Percentiles rank a stretch among this genome's conserved stretches.
Evolutionary conservation across 2,329 filamentous ascomycete species (phyloP).

Genomic region (Cadophora sp.): DNA sequence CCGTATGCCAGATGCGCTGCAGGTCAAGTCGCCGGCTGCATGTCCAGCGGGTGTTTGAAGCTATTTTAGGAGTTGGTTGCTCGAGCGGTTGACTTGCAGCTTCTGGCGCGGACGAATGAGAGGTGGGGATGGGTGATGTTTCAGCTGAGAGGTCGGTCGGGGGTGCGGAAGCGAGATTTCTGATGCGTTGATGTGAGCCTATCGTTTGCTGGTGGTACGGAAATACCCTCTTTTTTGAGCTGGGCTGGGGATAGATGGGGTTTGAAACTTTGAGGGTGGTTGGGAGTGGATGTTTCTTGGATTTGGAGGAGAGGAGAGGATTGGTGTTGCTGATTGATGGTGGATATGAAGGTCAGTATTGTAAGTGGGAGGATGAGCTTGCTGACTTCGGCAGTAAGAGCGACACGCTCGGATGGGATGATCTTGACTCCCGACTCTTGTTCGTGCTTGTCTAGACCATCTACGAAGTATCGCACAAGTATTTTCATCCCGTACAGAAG

Average conservation of each 20-base stretch:
- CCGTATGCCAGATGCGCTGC: conserved; percentile 1
- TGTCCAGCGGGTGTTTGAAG: conserved; percentile 17
- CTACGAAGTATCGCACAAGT: neutral
- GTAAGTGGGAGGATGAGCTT: neutral
- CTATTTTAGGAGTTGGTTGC: conserved; percentile 13
- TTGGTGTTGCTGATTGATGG: neutral
- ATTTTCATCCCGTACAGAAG: neutral
- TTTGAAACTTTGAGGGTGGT: neutral
- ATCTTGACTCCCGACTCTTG: neutral
- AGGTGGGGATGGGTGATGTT: neutral
- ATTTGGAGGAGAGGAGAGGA: neutral
- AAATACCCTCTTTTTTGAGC: conserved; percentile 3
- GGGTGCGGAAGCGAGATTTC: neutral
- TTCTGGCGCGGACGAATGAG: conserved; percentile 11
- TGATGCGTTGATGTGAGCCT: conserved; percentile 1
- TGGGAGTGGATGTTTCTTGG: neutral
- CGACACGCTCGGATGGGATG: conserved; percentile 20
- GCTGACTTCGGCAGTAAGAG: neutral
- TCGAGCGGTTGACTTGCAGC: conserved; percentile 10
- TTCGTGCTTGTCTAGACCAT: neutral
- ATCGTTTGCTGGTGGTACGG: conserved; percentile 9
- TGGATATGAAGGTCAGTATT: conserved; percentile 2
- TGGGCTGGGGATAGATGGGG: neutral
- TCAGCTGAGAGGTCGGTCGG: neutral
- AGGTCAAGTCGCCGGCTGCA: neutral